Conservation (phyloP, 192 early-diverging fungal genomes). For the Helicostylum pulchrum region DNA sequence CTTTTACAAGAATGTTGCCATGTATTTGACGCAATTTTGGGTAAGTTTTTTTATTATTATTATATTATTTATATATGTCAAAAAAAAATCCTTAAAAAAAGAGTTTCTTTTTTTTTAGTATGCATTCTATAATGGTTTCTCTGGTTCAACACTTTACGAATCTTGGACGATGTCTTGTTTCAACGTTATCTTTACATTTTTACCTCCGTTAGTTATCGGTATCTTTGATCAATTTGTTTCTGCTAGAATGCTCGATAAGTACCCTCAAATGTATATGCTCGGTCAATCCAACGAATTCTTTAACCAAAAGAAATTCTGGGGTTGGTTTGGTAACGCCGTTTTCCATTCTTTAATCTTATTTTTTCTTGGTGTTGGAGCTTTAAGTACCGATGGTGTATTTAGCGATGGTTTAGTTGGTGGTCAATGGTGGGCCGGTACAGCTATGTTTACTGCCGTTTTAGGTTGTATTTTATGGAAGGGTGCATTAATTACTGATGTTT, state of each 20-base stretch:
- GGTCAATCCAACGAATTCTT: conserved; percentile 73
- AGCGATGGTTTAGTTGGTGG: conserved; percentile 70
- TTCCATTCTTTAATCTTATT: conserved; percentile 88
- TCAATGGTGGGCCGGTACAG: conserved; percentile 89
- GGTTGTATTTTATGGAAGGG: conserved; percentile 89
- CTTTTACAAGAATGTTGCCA: conserved; percentile 99
- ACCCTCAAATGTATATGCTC: conserved; percentile 96
- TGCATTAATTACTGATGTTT: conserved; percentile 84
- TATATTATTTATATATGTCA: too few species aligned
- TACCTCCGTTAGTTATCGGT: conserved; percentile 93
- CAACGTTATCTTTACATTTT: conserved; percentile 92
- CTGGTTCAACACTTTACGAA: conserved; percentile 96
- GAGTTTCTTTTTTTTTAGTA: conserved; percentile 31
- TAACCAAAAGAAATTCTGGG: conserved; percentile 89
- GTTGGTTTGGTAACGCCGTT: conserved; percentile 89
- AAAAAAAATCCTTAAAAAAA: too few species aligned
- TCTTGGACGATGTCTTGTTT: conserved; percentile 96
- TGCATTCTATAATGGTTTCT: conserved; percentile 92
- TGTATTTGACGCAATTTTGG: conserved; percentile 99
- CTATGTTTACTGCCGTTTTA: conserved; percentile 85
- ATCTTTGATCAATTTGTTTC: conserved; percentile 97
- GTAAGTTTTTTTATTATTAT: conserved; percentile 21
- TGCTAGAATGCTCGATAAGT: conserved; percentile 90
- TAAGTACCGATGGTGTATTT: conserved; percentile 67
- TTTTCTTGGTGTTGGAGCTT: conserved; percentile 61